Evolutionary conservation across 768 basidiomycete genomes (phyloP).

Genomic region (Tylopilus intermedius): DNA sequence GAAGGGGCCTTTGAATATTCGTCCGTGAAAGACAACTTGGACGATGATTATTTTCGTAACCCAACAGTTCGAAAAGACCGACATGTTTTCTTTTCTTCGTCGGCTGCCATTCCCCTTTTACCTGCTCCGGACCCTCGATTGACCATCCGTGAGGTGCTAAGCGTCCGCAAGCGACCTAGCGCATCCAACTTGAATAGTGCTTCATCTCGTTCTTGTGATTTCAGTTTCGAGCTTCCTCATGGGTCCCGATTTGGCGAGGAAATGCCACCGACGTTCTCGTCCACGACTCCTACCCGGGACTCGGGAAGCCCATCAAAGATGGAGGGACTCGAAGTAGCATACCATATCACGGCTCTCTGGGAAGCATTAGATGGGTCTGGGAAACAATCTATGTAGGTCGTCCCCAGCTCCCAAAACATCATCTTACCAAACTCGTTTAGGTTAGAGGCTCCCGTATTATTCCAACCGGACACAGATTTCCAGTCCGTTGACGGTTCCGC

Average conservation of each 20-base stretch:
- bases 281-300: conserved; percentile 29
- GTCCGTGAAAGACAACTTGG: conserved; percentile 21
- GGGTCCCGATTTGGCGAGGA: conserved; percentile 49
- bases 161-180: conserved; percentile 46
- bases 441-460: conserved; percentile 59
- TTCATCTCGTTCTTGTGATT: conserved; percentile 35
- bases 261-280: conserved; percentile 55
- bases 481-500: conserved; percentile 49
- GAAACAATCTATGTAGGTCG: conserved; percentile 45
- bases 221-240: conserved; percentile 54
- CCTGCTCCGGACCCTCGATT: conserved; percentile 19
- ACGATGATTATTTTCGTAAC: conserved; percentile 18
- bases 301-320: conserved; percentile 22
- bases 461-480: conserved; percentile 57
- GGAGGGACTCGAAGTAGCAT: conserved; percentile 45
- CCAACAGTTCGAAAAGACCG: conserved; percentile 26
- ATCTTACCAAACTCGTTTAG: conserved; percentile 31
- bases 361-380: conserved; percentile 45
- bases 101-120: conserved; percentile 40
- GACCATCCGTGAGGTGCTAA: conserved; percentile 30
- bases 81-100: conserved; percentile 49
- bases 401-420: background rate
- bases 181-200: conserved; percentile 35
- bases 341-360: conserved; percentile 56
- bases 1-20: conserved; percentile 56